phyloP scores from a whole-genome alignment of 208 protist species.

The Porcisia deanei region DNA sequence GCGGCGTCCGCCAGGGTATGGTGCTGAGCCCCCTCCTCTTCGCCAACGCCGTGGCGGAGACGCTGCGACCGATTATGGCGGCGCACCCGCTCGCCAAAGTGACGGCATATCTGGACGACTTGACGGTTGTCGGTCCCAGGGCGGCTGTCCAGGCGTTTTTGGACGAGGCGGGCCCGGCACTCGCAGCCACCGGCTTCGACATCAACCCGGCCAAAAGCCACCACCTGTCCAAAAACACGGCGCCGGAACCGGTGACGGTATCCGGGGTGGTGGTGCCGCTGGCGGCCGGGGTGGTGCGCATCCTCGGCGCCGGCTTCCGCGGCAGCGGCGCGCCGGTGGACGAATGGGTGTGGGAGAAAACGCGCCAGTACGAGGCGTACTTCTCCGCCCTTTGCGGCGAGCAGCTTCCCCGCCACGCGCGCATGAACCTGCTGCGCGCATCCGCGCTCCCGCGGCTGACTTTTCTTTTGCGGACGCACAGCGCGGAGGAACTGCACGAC shows the following conservation, averaged over 20 bases:
- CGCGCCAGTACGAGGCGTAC: constrained; percentile 12
- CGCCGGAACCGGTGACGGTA: neutral
- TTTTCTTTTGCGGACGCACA: constrained; percentile 34
- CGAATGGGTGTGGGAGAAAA: constrained; percentile 11
- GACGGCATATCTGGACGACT: constrained; percentile 40
- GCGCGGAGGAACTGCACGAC: constrained; percentile 5
- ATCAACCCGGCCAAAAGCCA: constrained; percentile 34
- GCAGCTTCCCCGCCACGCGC: neutral
- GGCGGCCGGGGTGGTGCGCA: neutral
- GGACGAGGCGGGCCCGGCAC: constrained; percentile 9
- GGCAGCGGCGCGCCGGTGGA: neutral
- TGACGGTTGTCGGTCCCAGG: constrained; percentile 23
- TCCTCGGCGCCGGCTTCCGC: constrained; percentile 31
- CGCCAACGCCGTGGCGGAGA: constrained; percentile 15
- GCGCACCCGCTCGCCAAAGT: constrained; percentile 11
- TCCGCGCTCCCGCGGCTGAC: constrained; percentile 27
- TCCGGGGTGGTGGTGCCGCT: neutral
- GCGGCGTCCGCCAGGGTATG: constrained; percentile 41
- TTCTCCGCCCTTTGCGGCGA: constrained; percentile 13
- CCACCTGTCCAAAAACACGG: constrained; percentile 1
- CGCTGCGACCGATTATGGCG: constrained; percentile 9
- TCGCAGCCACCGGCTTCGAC: constrained; percentile 23
- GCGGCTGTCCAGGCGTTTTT: constrained; percentile 7
- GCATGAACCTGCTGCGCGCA: constrained; percentile 23
- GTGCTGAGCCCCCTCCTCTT: constrained; percentile 40